Conservation (phyloP, 352 stramenopile species). For the Albugo laibachii region DNA sequence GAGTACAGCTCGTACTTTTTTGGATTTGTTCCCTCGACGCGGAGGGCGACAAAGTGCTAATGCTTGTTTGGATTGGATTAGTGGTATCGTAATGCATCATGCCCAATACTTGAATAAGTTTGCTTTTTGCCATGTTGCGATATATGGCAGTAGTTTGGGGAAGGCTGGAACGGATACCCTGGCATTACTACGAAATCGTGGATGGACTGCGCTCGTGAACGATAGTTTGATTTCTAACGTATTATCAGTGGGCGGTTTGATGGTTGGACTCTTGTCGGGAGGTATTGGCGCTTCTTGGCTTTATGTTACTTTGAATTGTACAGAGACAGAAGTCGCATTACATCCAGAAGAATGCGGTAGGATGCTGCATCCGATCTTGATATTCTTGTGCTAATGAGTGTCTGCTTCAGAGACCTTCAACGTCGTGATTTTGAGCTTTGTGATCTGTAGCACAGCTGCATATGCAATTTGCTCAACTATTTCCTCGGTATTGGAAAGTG, state of each 20-base stretch:
- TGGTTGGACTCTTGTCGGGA: conserved; percentile 50
- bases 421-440: conserved; percentile 56
- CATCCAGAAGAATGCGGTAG: conserved; percentile 37
- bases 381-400: not conserved
- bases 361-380: conserved; percentile 4
- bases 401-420: conserved; percentile 54
- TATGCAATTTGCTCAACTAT: conserved; percentile 76
- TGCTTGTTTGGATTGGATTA: conserved; percentile 64
- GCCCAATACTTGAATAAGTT: conserved; percentile 79
- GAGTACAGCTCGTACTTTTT: conserved; percentile 36
- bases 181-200: conserved; percentile 57
- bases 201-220: conserved; percentile 60
- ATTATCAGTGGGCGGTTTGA: conserved; percentile 43
- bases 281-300: conserved; percentile 52
- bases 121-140: conserved; percentile 63
- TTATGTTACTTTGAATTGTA: conserved; percentile 52
- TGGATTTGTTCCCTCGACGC: conserved; percentile 43
- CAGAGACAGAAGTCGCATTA: conserved; percentile 15
- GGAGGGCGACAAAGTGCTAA: conserved; percentile 44
- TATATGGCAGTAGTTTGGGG: conserved; percentile 74
- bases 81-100: conserved; percentile 45
- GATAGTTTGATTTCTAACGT: conserved; percentile 65
- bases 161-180: conserved; percentile 55
- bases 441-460: conserved; percentile 42
- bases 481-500: conserved; percentile 65